Percentiles rank a stretch among this genome's conserved stretches.
These are phyloP conservation scores for Fimicolochytrium jonesii DNA, from an alignment of 192 early-diverging fungal species.

Conservation along the genomic window DNA sequence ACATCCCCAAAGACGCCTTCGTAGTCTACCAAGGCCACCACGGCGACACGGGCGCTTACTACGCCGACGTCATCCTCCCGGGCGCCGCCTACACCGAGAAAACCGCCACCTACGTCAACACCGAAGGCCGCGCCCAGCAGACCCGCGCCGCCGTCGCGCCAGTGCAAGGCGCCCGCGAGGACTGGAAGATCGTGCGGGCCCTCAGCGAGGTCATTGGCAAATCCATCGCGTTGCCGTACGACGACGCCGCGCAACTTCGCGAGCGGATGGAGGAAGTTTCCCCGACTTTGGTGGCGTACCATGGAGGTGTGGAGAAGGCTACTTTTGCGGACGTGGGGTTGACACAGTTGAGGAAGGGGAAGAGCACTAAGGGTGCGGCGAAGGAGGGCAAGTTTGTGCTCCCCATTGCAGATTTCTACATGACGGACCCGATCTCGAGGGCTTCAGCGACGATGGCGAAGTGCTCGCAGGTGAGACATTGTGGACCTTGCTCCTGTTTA, in stretches of 20 bases:
- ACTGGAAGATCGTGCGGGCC: slow-evolving; percentile 99
- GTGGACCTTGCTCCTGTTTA: no score
- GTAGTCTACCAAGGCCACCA: slow-evolving; percentile 99
- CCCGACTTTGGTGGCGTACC: slow-evolving; percentile 72
- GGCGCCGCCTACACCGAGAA: slow-evolving; percentile 97
- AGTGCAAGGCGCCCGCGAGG: slow-evolving; percentile 87
- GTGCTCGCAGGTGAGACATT: slow-evolving; percentile 57
- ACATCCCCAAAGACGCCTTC: slow-evolving; percentile 86
- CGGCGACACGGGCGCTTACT: slow-evolving; percentile 91
- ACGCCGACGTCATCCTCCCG: slow-evolving; percentile 94
- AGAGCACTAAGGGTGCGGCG: slow-evolving; percentile 19
- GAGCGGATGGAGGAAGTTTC: slow-evolving; percentile 82
- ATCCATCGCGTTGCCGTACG: slow-evolving; percentile 81
- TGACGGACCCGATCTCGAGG: slow-evolving; percentile 89
- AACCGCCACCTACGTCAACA: slow-evolving; percentile 92
- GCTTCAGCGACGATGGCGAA: slow-evolving; percentile 96
- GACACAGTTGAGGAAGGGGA: slow-evolving; percentile 37
- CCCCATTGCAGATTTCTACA: slow-evolving; percentile 85
- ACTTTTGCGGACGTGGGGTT: slow-evolving; percentile 61
- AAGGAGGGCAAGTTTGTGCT: slow-evolving; percentile 47
- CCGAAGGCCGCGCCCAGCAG: slow-evolving; percentile 90
- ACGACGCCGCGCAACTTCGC: slow-evolving; percentile 78
- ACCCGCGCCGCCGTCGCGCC: slow-evolving; percentile 90
- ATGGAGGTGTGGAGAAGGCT: slow-evolving; percentile 55
- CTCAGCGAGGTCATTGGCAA: slow-evolving; percentile 83